Conservation (phyloP, 140 eudicot genomes). For the Ambrosia hybrid region DNA sequence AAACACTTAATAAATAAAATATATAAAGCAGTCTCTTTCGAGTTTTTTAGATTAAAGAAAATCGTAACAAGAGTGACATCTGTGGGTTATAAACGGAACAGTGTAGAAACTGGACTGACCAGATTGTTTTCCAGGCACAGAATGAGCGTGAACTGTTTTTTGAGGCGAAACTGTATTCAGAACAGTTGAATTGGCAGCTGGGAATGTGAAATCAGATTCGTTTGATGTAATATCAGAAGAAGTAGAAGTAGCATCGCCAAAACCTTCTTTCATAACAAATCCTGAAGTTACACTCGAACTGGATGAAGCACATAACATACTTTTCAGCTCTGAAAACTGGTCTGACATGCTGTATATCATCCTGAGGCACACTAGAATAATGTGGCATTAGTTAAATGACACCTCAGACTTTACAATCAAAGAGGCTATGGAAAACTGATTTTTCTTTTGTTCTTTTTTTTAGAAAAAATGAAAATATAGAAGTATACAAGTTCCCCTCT, state of each 20-base stretch:
- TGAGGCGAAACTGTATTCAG: slow-evolving; percentile 62
- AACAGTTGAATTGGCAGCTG: slow-evolving; percentile 62
- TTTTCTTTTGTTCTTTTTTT: too few relatives aligned
- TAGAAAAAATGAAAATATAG: too few relatives aligned
- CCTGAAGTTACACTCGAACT: slow-evolving; percentile 70
- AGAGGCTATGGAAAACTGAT: neutral
- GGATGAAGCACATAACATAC: slow-evolving; percentile 65
- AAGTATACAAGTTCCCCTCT: too few relatives aligned
- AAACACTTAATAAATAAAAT: slow-evolving; percentile 30
- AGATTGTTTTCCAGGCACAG: slow-evolving; percentile 58
- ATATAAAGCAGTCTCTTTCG: slow-evolving; percentile 41
- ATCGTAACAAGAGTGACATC: neutral
- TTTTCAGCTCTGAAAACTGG: slow-evolving; percentile 91
- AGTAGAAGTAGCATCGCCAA: slow-evolving; percentile 51
- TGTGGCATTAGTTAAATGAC: slow-evolving; percentile 58
- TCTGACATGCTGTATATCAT: slow-evolving; percentile 96
- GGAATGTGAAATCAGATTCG: slow-evolving; percentile 77
- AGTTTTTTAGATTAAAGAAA: slow-evolving; percentile 26
- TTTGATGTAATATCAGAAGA: slow-evolving; percentile 74
- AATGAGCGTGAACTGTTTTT: slow-evolving; percentile 78
- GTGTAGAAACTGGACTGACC: slow-evolving; percentile 63
- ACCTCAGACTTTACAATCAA: slow-evolving; percentile 16
- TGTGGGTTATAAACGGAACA: slow-evolving; percentile 6
- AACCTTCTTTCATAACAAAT: slow-evolving; percentile 48
- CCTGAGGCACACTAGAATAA: slow-evolving; percentile 97